Conservation (phyloP, 2,329 filamentous ascomycete genomes). For the Lasiodiplodia sp. region DNA sequence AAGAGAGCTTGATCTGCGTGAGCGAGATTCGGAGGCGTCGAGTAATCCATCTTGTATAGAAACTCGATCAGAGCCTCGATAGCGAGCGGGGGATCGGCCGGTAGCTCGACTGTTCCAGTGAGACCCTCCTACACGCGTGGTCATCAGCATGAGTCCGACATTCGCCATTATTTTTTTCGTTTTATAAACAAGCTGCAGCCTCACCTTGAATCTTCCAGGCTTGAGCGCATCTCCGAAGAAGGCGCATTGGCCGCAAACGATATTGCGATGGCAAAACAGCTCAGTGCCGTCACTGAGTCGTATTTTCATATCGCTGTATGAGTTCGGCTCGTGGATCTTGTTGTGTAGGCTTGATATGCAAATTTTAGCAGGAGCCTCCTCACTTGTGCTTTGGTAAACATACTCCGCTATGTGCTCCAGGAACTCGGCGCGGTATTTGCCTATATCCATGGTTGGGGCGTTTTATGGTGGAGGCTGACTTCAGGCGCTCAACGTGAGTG, state of each 20-base stretch:
- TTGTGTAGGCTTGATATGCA: background rate
- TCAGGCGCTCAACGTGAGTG: no score
- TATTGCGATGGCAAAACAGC: background rate
- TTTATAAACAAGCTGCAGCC: no score
- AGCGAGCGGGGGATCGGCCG: background rate
- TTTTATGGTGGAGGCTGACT: no score
- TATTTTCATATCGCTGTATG: background rate
- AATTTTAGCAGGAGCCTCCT: background rate
- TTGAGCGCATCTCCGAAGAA: background rate
- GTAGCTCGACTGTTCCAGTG: background rate
- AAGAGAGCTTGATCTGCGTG: background rate
- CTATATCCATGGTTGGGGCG: background rate
- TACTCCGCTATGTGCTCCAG: background rate
- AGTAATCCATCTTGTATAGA: background rate
- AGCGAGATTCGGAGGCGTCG: background rate
- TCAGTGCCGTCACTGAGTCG: background rate
- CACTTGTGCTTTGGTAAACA: background rate
- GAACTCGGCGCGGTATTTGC: fast-evolving
- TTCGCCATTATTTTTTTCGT: background rate
- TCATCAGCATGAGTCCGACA: background rate
- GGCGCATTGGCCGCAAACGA: background rate
- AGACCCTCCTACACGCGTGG: background rate
- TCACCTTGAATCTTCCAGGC: background rate
- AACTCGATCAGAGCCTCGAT: background rate
- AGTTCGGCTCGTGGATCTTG: background rate